Evolutionary conservation across 106 monocot species (phyloP).

Genomic region (Cymbidium sinense): DNA sequence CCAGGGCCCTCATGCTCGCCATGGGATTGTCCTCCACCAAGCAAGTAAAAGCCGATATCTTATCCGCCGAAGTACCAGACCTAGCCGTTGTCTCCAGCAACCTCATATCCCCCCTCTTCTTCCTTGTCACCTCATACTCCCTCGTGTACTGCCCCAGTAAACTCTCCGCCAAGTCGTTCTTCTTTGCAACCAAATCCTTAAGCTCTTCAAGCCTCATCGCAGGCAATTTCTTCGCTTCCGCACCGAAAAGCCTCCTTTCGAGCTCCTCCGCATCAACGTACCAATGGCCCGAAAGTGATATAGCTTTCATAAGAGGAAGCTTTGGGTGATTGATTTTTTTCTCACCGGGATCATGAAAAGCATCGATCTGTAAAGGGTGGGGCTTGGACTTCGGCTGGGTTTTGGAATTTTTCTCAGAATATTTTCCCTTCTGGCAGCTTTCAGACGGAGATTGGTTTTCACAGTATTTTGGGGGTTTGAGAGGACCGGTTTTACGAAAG

Average conservation of each 20-base stretch:
- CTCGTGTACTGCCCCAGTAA: constrained; percentile 54
- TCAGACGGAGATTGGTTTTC: not conserved
- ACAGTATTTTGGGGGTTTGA: not conserved
- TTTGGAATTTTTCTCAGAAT: not conserved
- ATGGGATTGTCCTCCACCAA: constrained; percentile 89
- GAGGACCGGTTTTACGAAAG: not conserved
- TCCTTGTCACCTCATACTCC: constrained; percentile 48
- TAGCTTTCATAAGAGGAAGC: constrained; percentile 54
- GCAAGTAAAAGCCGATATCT: constrained; percentile 73
- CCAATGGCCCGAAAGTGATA: constrained; percentile 51
- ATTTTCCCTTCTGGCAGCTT: not conserved
- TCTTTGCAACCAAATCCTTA: constrained; percentile 41
- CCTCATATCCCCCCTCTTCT: constrained; percentile 51
- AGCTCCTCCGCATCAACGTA: constrained; percentile 62
- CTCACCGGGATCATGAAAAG: not conserved
- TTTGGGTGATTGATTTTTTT: not conserved
- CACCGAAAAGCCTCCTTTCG: constrained; percentile 42
- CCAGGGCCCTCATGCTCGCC: constrained; percentile 69
- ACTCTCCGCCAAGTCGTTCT: constrained; percentile 60
- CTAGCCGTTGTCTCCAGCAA: constrained; percentile 57
- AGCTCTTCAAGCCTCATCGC: constrained; percentile 41
- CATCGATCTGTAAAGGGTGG: not conserved
- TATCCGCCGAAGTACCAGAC: constrained; percentile 82
- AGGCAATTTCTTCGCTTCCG: constrained; percentile 12
- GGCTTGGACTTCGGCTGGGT: not conserved